Percentiles rank a stretch among this genome's conserved stretches.
Conservation (phyloP, 2,329 filamentous ascomycete genomes). For the Bipolaris sorokiniana region DNA sequence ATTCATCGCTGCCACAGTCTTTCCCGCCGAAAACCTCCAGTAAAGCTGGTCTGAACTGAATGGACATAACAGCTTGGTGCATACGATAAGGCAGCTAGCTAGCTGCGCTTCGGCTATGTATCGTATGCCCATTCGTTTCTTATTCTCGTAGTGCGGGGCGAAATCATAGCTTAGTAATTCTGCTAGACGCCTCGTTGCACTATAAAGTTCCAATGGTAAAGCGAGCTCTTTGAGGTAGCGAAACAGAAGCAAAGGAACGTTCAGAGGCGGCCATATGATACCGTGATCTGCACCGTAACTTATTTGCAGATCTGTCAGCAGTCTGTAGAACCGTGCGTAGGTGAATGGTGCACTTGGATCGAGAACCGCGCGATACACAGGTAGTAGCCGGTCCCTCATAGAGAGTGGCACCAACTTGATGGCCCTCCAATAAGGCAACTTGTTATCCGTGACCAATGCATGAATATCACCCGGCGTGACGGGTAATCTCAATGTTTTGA, state of each 20-base stretch:
- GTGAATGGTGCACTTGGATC: slow-evolving; percentile 58
- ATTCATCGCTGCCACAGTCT: slow-evolving; percentile 66
- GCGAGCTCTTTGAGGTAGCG: slow-evolving; percentile 73
- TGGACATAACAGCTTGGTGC: slow-evolving; percentile 80
- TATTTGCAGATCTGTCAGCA: slow-evolving; percentile 66
- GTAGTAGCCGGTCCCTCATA: slow-evolving; percentile 70
- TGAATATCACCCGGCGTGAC: slow-evolving; percentile 75
- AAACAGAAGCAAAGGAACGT: slow-evolving; percentile 70
- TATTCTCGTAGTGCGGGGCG: slow-evolving; percentile 57
- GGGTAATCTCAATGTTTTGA: slow-evolving; percentile 75
- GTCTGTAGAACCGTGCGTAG: slow-evolving; percentile 66
- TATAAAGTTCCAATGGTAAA: slow-evolving; percentile 74
- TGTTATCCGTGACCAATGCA: slow-evolving; percentile 68
- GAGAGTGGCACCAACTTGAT: slow-evolving; percentile 63
- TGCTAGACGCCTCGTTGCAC: slow-evolving; percentile 64
- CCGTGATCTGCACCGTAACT: slow-evolving; percentile 72
- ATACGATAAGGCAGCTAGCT: slow-evolving; percentile 72
- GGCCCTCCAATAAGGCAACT: slow-evolving; percentile 74
- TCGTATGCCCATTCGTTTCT: slow-evolving; percentile 32
- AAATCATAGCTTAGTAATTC: slow-evolving; percentile 61
- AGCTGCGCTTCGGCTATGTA: slow-evolving; percentile 73
- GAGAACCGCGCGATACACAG: slow-evolving; percentile 64
- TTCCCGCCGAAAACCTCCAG: slow-evolving; percentile 60
- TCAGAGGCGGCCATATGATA: slow-evolving; percentile 75
- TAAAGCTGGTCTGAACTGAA: slow-evolving; percentile 66